Percentiles rank a stretch among this genome's conserved stretches.
phyloP scores from a whole-genome alignment of 2,329 filamentous ascomycete species.

The Septoria petroselini region DNA sequence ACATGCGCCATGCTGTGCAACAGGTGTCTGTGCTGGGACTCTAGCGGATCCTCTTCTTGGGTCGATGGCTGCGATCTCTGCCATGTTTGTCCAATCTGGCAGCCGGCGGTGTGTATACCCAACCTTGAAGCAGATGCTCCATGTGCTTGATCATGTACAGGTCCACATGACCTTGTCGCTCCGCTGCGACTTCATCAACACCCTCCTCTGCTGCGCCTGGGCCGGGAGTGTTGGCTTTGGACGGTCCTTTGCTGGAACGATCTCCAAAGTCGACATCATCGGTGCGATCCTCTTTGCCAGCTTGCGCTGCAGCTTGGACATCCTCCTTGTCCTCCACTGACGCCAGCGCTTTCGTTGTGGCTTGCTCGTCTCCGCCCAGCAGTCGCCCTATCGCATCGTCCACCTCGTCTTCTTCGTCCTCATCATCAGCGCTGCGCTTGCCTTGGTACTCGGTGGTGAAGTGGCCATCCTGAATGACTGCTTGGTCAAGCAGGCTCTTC shows the following conservation, averaged over 20 bases:
- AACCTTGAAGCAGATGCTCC: slow-evolving; percentile 31
- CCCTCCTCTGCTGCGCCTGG: slow-evolving; percentile 39
- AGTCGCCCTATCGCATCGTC: slow-evolving; percentile 84
- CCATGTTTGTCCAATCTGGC: slow-evolving; percentile 39
- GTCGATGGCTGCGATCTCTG: slow-evolving; percentile 38
- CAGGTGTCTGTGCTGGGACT: neutral
- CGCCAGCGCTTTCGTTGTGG: slow-evolving; percentile 71
- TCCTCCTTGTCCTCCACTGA: slow-evolving; percentile 92
- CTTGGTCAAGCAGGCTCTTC: slow-evolving; percentile 95
- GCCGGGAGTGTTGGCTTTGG: slow-evolving; percentile 39
- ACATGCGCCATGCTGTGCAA: neutral
- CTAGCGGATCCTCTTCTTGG: slow-evolving; percentile 35
- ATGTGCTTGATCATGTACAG: slow-evolving; percentile 45
- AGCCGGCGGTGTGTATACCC: slow-evolving; percentile 38
- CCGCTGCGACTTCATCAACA: slow-evolving; percentile 51
- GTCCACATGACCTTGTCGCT: slow-evolving; percentile 68
- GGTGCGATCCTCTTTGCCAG: slow-evolving; percentile 79
- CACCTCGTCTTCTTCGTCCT: slow-evolving; percentile 61
- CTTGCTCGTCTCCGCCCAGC: slow-evolving; percentile 62
- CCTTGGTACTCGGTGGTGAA: slow-evolving; percentile 84
- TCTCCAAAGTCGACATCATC: slow-evolving; percentile 74
- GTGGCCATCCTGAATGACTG: slow-evolving; percentile 96
- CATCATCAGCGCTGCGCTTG: slow-evolving; percentile 43
- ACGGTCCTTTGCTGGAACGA: slow-evolving; percentile 53
- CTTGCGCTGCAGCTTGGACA: slow-evolving; percentile 78